Evolutionary conservation across 345 rosid species (phyloP), one percentile per base, ranked within the genome.

Genomic region (Populus ilicifolia): DNA sequence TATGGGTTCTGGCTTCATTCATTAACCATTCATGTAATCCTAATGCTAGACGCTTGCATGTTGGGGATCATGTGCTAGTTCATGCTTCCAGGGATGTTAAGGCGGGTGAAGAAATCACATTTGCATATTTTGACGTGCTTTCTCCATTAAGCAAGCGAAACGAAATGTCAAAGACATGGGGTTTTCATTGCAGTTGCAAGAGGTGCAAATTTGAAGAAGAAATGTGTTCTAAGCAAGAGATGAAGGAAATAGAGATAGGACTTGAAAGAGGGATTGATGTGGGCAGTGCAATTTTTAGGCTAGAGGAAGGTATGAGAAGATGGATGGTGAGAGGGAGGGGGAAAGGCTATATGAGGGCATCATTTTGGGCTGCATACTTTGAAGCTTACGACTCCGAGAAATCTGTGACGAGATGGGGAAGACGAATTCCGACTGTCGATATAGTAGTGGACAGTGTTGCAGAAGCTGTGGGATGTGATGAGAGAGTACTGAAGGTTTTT

Each of bases 1-100:
- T 95, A 50, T 93, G 98, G 98, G 8, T 87, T 5, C 71, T 89
- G 48, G 84, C 97, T 76, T 91, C 98, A 33, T 93, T 95, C 84
- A 82, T 91, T 44, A 95, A 95, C 89, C 98, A 93, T 81, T 90
- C 98, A 17, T 93, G 97, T 70, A 54, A 79, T 48, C 92, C 97
- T 6, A 95, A 93, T 30, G 86, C 91, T 2, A 89, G 98, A 72
- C 88, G 94, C 13, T 38, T 90, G 20, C 99, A 95, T 46, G 87
- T 91, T n/a, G 97, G 97, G 44, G 91, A 95, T 41, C 78, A 83
- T 62, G 75, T 86, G 0, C 70, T 92, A 35, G 91, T 93, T 64
- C 93, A 88, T 80, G 91, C 91, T 44, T 93, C 94, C 0, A 89
- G 96, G 77, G 97, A 93, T 48, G 79, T 95, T 48, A 90, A 89